These are phyloP conservation scores for Aspergillus indologenus DNA, from an alignment of 495 filamentous ascomycete species.

Conservation along the genomic window DNA sequence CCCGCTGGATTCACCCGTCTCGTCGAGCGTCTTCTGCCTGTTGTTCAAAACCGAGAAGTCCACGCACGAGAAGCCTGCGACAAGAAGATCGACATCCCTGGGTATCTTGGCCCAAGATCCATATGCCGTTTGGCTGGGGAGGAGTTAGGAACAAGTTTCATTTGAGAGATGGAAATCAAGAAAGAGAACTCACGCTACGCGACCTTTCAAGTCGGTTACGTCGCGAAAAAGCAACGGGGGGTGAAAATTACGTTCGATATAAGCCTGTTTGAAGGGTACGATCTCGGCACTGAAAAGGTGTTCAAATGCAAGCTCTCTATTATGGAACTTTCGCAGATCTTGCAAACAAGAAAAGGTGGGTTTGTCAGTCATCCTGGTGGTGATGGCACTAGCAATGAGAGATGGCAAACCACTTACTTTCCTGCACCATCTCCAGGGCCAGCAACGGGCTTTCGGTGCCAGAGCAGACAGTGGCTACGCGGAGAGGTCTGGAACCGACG, in stretches of 20 bases:
- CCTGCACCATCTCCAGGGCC: constrained; percentile 52
- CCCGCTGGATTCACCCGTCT: constrained; percentile 62
- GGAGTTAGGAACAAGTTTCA: constrained; percentile 24
- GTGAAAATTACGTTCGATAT: constrained; percentile 72
- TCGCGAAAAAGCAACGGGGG: constrained; percentile 66
- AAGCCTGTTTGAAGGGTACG: constrained; percentile 72
- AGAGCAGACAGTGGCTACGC: constrained; percentile 75
- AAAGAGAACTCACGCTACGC: constrained; percentile 53
- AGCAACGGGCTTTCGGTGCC: constrained; percentile 79
- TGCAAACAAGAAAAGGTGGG: background rate
- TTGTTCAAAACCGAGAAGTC: constrained; percentile 57
- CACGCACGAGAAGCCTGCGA: constrained; percentile 76
- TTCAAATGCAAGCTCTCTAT: constrained; percentile 41
- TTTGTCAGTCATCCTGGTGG: background rate
- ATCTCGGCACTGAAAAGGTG: constrained; percentile 82
- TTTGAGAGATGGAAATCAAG: constrained; percentile 1
- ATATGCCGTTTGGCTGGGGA: constrained; percentile 71
- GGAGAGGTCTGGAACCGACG: constrained; percentile 45
- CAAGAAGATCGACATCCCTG: constrained; percentile 59
- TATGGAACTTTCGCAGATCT: constrained; percentile 30
- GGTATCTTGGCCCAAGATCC: constrained; percentile 61
- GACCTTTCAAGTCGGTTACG: constrained; percentile 56
- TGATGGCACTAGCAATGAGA: background rate
- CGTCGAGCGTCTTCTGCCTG: constrained; percentile 38
- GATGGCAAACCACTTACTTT: constrained; percentile 34